Conservation (phyloP, 345 rosid species). For the Eucalyptus curtisii region DNA sequence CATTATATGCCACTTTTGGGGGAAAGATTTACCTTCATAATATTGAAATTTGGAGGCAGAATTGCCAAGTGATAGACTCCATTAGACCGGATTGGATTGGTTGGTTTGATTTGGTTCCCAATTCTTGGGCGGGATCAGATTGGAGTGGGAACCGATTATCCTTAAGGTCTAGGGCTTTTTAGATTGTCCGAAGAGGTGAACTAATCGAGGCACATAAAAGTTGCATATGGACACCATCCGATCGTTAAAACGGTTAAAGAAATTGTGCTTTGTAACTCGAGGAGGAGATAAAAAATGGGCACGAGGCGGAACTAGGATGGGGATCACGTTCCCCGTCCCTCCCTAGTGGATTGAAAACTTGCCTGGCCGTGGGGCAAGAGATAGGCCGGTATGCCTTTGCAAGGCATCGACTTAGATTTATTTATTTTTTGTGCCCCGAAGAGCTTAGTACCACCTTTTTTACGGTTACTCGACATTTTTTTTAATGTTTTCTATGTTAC, state of each 20-base stretch:
- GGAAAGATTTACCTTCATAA: too few species aligned
- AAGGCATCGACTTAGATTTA: accelerated
- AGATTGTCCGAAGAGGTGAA: background rate
- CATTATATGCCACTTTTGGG: too few species aligned
- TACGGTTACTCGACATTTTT: too few species aligned
- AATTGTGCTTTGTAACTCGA: background rate
- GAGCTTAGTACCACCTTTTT: background rate
- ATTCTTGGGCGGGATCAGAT: accelerated
- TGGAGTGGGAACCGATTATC: too few species aligned
- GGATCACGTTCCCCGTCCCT: background rate
- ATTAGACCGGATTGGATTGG: accelerated
- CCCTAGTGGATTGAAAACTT: background rate
- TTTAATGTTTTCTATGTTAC: background rate
- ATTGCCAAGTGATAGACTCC: too few species aligned
- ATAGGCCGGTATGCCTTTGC: background rate
- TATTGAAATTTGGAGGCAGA: too few species aligned
- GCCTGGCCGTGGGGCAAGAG: background rate
- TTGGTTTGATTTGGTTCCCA: too few species aligned
- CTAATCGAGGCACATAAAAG: background rate
- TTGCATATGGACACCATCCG: background rate
- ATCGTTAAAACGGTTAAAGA: background rate
- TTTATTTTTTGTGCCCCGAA: background rate
- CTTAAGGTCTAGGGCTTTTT: background rate
- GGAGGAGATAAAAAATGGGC: background rate
- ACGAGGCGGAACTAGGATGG: background rate